These are phyloP conservation scores for Pleurotus ostreatus DNA, from an alignment of 768 basidiomycete species.

Conservation along the genomic window DNA sequence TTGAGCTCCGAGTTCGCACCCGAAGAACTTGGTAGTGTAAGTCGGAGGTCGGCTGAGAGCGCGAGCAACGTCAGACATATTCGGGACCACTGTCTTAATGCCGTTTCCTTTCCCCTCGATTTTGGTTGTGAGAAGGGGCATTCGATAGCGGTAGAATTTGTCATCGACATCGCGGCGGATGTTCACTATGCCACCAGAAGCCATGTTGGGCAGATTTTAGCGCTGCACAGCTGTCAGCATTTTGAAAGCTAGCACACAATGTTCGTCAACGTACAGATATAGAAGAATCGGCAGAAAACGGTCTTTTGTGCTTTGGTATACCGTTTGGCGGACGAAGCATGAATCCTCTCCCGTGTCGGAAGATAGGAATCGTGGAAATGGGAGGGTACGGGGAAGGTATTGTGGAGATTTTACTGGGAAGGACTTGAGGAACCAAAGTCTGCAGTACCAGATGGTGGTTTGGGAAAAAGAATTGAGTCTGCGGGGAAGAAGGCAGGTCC, in stretches of 20 bases:
- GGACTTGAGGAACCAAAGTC: constrained; percentile 18
- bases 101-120: constrained; percentile 99
- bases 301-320: constrained; percentile 63
- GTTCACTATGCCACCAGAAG: constrained; percentile 83
- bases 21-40: constrained; percentile 99
- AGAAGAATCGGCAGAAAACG: constrained; percentile 44
- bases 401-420: constrained; percentile 39
- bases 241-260: neutral
- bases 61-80: constrained; percentile 97
- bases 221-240: constrained; percentile 35
- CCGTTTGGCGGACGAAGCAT: constrained; percentile 88
- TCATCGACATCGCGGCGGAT: constrained; percentile 96
- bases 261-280: constrained; percentile 41
- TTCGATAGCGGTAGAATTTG: constrained; percentile 96
- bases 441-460: constrained; percentile 10
- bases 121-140: constrained; percentile 93
- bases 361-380: constrained; percentile 38
- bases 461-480: constrained; percentile 4
- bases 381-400: constrained; percentile 57
- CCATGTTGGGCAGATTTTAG: constrained; percentile 77
- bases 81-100: constrained; percentile 98
- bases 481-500: neutral
- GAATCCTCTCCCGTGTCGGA: constrained; percentile 80
- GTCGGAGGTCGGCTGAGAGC: constrained; percentile 93
- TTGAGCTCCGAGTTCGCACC: constrained; percentile 97